Base-by-base conservation (phyloP, 371 early-diverging fungal species). In the Mortierella sp. region DNA sequence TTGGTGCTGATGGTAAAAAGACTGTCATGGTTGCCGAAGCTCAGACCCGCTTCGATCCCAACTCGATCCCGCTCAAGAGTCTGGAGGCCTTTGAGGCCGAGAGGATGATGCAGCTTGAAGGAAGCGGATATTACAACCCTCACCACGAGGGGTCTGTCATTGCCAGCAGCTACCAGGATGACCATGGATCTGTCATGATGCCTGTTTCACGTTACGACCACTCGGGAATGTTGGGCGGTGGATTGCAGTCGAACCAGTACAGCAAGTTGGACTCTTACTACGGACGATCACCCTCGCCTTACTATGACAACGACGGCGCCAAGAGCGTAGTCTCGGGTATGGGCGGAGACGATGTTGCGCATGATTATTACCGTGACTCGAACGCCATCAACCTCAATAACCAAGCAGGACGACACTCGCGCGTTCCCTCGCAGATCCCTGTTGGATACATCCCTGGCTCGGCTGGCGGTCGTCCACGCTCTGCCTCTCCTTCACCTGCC, bases 1-100 rank as follows among this genome's bases (percentile, higher is more conserved):
- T 95, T 8, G 97, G 95, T 70, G 95, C 94, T 26, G 94, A 94
- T 26, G 95, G 95, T 42, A 93, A 95, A 81, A 95, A 96, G 90
- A 86, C 90, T 50, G 84, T 84, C 0, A 52, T 92, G 58, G 87
- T 86, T 0, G 90, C 90, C 0, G 92, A 92, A 16, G 91, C 91
- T 58, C 90, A 73, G 87, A 89, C 75, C 79, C 91, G 86, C 4
- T 85, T 85, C 63, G 93, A 93, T 87, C 92, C 93, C 47, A 90
- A 88, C 24, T 88, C 91, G 1, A 89, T 93, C 75, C 93, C 91
- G 6, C 79, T 81, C 76, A 85, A 79, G 82, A 79, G 80, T 44
- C 26, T 85, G n/a, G 86, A 85, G 68, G 86, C 82, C 28, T 85
- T 81, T 68, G 86, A 85, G 70, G 82, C 82, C 0, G 85, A 85